Evolutionary conservation across 2,329 filamentous ascomycete species (phyloP).

Genomic region (Hypocrella siamensis): DNA sequence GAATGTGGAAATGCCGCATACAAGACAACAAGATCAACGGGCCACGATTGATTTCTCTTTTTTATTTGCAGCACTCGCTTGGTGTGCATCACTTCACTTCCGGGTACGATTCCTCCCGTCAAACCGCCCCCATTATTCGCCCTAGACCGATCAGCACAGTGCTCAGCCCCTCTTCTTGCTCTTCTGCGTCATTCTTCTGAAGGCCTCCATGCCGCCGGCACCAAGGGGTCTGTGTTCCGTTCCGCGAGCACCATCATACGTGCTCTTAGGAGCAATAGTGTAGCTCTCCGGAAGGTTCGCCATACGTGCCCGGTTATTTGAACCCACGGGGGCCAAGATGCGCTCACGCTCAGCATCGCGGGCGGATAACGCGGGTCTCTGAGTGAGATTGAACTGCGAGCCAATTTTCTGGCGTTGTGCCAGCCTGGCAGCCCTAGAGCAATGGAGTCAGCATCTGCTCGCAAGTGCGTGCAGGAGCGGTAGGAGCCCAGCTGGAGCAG

Average conservation of each 20-base stretch:
- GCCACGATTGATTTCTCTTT: too few species aligned
- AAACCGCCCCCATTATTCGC: too few species aligned
- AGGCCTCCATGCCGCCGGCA: constrained; percentile 47
- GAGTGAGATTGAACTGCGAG: constrained; percentile 33
- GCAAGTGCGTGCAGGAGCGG: too few species aligned
- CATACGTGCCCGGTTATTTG: constrained; percentile 40
- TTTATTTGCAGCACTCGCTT: too few species aligned
- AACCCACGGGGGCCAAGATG: constrained; percentile 38
- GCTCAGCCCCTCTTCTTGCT: constrained; percentile 32
- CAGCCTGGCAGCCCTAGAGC: constrained; percentile 33
- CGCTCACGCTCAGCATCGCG: constrained; percentile 40
- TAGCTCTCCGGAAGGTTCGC: constrained; percentile 39
- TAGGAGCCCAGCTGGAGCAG: too few species aligned
- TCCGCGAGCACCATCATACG: constrained; percentile 35
- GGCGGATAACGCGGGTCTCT: constrained; percentile 28
- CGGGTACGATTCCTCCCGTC: too few species aligned
- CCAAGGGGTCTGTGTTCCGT: constrained; percentile 45
- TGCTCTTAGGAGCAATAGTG: constrained; percentile 45
- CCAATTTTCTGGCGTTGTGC: constrained; percentile 32
- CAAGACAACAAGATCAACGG: too few species aligned
- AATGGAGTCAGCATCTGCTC: constrained; percentile 5
- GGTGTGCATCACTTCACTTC: too few species aligned
- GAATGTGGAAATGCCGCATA: too few species aligned
- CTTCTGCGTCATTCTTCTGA: constrained; percentile 50
- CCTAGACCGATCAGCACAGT: neutral